A percentile compares a stretch with the other conserved stretches of the same genome.
Conservation (phyloP, 176 grass and related monocot genomes). For the Ensete glaucum region DNA sequence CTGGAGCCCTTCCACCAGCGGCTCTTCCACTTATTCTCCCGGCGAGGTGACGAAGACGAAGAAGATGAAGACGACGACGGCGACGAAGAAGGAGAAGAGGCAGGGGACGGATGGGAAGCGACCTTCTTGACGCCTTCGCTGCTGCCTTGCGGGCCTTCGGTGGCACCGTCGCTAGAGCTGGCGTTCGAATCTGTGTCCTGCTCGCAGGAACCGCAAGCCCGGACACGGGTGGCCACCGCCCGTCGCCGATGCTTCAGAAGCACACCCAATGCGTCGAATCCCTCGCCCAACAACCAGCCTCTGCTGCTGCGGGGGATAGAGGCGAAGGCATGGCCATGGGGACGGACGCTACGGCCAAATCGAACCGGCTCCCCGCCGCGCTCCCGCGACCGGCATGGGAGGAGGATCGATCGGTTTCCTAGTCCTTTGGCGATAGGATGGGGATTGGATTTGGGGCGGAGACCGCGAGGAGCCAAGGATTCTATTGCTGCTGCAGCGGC, state of each 20-base stretch:
- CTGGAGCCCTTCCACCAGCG: slow-evolving; percentile 30
- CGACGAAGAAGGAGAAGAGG: background rate
- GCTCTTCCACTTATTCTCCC: slow-evolving; percentile 70
- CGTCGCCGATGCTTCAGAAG: slow-evolving; percentile 11
- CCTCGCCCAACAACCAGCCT: background rate
- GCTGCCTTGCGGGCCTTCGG: slow-evolving; percentile 18
- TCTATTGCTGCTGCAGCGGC: background rate
- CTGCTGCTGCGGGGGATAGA: slow-evolving; percentile 18
- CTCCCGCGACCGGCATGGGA: slow-evolving; percentile 43
- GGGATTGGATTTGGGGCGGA: background rate
- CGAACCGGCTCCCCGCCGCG: slow-evolving; percentile 31
- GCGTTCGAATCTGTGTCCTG: slow-evolving; percentile 26
- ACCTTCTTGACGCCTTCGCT: slow-evolving; percentile 25
- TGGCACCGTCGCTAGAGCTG: slow-evolving; percentile 10
- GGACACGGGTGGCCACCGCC: slow-evolving; percentile 8
- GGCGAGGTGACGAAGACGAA: slow-evolving; percentile 34
- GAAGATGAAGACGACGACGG: slow-evolving; percentile 9
- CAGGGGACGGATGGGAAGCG: background rate
- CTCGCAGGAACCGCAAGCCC: slow-evolving; percentile 29
- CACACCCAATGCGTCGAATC: slow-evolving; percentile 20
- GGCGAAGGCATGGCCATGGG: background rate
- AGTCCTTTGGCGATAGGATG: background rate
- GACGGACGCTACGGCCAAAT: background rate
- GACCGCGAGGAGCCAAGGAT: background rate
- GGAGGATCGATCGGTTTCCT: slow-evolving; percentile 15